A percentile compares a stretch with the other conserved stretches of the same genome.
These are phyloP conservation scores for Pseudopithomyces maydicus DNA, from an alignment of 2,329 filamentous ascomycete species.

Conservation along the genomic window DNA sequence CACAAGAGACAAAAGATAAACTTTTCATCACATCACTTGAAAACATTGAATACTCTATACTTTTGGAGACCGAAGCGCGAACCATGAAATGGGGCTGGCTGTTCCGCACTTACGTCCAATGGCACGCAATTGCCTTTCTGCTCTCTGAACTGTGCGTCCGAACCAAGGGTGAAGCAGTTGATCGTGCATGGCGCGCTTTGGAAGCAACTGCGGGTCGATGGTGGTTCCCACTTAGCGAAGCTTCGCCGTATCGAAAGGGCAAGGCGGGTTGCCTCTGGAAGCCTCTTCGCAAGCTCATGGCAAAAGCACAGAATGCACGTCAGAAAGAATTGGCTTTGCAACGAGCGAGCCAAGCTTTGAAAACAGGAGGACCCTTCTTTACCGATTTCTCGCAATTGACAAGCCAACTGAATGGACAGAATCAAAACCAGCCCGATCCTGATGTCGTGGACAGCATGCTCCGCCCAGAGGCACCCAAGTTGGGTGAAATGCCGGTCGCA, in stretches of 20 bases:
- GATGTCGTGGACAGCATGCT: slow-evolving; percentile 36
- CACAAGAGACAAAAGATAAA: slow-evolving; percentile 68
- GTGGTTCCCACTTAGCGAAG: slow-evolving; percentile 43
- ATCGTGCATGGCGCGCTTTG: slow-evolving; percentile 65
- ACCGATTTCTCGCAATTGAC: slow-evolving; percentile 15
- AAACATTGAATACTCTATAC: slow-evolving; percentile 71
- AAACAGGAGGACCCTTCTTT: slow-evolving; percentile 22
- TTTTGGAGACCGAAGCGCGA: slow-evolving; percentile 67
- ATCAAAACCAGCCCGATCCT: slow-evolving; percentile 25
- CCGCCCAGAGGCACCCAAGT: slow-evolving; percentile 28
- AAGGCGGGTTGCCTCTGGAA: slow-evolving; percentile 65
- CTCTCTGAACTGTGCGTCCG: slow-evolving; percentile 64
- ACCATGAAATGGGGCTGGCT: slow-evolving; percentile 70
- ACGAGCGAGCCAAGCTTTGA: slow-evolving; percentile 34
- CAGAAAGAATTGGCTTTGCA: slow-evolving; percentile 55
- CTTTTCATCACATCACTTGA: slow-evolving; percentile 75
- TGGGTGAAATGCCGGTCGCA: slow-evolving; percentile 31
- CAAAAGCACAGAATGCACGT: slow-evolving; percentile 61
- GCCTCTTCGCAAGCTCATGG: slow-evolving; percentile 65
- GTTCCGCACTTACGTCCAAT: slow-evolving; percentile 68
- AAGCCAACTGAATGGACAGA: slow-evolving; percentile 14
- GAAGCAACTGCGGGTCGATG: slow-evolving; percentile 52
- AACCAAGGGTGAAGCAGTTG: slow-evolving; percentile 61
- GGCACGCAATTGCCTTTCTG: slow-evolving; percentile 67
- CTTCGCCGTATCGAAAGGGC: slow-evolving; percentile 28